phyloP scores from a whole-genome alignment of 768 basidiomycete species.

The Sporobolomyces pararoseus region DNA sequence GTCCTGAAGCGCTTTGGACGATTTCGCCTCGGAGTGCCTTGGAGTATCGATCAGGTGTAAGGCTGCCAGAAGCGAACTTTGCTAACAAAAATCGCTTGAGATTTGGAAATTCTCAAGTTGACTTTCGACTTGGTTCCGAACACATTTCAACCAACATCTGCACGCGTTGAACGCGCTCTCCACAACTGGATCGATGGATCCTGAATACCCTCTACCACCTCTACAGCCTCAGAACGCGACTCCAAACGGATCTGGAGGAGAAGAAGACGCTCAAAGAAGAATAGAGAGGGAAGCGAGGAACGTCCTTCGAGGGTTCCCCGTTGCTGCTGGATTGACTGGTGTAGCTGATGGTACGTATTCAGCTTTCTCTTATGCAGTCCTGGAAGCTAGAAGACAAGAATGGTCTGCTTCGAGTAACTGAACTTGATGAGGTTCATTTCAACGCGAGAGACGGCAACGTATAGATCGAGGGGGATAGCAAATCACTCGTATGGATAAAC shows the following conservation, averaged over 20 bases:
- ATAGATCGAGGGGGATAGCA: not conserved
- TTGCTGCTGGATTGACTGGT: constrained; percentile 17
- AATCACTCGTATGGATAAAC: not conserved
- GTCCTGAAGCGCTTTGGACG: too few relatives aligned
- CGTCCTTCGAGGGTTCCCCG: constrained; percentile 42
- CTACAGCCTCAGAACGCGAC: not conserved
- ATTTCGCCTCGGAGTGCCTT: too few relatives aligned
- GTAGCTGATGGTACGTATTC: constrained; percentile 22
- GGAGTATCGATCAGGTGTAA: too few relatives aligned
- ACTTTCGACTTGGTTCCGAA: not conserved
- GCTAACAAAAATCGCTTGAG: too few relatives aligned
- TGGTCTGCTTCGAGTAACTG: not conserved
- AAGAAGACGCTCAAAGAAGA: constrained; percentile 2
- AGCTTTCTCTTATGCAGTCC: not conserved
- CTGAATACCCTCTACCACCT: not conserved
- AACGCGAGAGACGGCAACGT: not conserved
- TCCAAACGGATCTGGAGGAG: not conserved
- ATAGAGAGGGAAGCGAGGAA: constrained; percentile 30
- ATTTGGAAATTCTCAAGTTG: too few relatives aligned
- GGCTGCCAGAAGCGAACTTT: too few relatives aligned
- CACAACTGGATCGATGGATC: not conserved
- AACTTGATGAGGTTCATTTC: not conserved
- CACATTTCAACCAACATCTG: not conserved
- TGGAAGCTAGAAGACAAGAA: not conserved
- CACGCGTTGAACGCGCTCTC: too few relatives aligned